Evolutionary conservation across 352 stramenopile genomes (phyloP).

Genomic region (Pythium brassicae): DNA sequence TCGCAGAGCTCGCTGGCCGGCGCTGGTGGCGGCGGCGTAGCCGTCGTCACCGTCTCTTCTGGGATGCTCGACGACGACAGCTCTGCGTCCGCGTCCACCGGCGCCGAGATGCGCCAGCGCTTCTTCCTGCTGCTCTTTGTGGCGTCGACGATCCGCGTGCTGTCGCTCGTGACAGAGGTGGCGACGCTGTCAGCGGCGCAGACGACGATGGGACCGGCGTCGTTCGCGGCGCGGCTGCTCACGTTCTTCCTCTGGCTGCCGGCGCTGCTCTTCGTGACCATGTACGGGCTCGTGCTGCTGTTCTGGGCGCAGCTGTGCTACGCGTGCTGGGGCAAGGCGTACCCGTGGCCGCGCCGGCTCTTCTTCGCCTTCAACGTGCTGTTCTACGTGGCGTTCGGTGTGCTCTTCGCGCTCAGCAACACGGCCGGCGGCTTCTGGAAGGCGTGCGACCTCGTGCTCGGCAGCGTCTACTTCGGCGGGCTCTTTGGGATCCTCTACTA

Average conservation of each 20-base stretch:
- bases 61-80: conserved; percentile 50
- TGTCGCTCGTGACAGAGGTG: conserved; percentile 57
- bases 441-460: conserved; percentile 64
- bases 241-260: conserved; percentile 71
- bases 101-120: conserved; percentile 68
- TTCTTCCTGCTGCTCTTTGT: conserved; percentile 77
- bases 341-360: conserved; percentile 65
- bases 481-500: conserved; percentile 78
- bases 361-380: conserved; percentile 79
- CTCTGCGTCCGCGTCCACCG: conserved; percentile 51
- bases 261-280: conserved; percentile 80
- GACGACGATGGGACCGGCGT: conserved; percentile 30
- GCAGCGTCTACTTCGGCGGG: conserved; percentile 53
- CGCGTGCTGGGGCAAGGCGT: conserved; percentile 68
- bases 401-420: conserved; percentile 38
- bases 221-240: conserved; percentile 43
- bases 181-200: conserved; percentile 38
- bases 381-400: conserved; percentile 53
- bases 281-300: conserved; percentile 81
- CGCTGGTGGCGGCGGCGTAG: not conserved
- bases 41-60: conserved; percentile 13
- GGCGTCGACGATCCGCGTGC: conserved; percentile 54
- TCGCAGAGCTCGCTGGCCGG: conserved; percentile 5
- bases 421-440: conserved; percentile 57
- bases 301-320: conserved; percentile 86